These are phyloP conservation scores for Cystoderma amianthinum DNA, from an alignment of 768 basidiomycete species.

Conservation along the genomic window DNA sequence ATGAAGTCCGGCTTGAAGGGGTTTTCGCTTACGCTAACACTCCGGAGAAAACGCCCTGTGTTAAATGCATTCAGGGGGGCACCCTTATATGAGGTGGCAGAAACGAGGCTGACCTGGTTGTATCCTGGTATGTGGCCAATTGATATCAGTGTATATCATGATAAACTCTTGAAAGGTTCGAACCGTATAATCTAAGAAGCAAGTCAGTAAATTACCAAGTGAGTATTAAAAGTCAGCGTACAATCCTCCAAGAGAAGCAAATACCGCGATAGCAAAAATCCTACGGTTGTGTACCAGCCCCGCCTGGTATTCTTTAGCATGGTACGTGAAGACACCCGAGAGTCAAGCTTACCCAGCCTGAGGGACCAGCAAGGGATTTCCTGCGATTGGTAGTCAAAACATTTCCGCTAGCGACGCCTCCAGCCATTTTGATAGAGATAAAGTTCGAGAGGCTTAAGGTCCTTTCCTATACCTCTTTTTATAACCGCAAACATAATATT, in stretches of 20 bases:
- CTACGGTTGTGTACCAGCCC: constrained; percentile 62
- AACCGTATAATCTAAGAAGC: constrained; percentile 51
- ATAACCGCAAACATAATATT: too few species aligned
- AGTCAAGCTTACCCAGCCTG: constrained; percentile 61
- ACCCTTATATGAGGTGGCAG: too few species aligned
- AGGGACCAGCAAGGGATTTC: constrained; percentile 50
- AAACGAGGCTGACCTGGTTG: constrained; percentile 54
- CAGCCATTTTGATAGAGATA: constrained; percentile 31
- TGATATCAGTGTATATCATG: constrained; percentile 1
- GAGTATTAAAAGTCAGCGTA: constrained; percentile 26
- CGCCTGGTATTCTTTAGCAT: too few species aligned
- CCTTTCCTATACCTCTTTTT: too few species aligned
- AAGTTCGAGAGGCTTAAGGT: not conserved
- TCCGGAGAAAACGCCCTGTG: constrained; percentile 71
- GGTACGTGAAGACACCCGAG: too few species aligned
- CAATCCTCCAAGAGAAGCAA: constrained; percentile 76
- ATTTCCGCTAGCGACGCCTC: constrained; percentile 25
- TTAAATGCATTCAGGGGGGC: too few species aligned
- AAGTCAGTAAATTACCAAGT: too few species aligned
- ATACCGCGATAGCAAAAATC: constrained; percentile 63
- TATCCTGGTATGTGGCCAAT: constrained; percentile 38
- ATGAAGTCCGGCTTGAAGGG: constrained; percentile 3
- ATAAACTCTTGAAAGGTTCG: constrained; percentile 2
- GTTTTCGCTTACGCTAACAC: constrained; percentile 50
- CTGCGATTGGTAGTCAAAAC: constrained; percentile 37